These are phyloP conservation scores for Boletus reticuloceps DNA, from an alignment of 768 basidiomycete species.

Conservation along the genomic window DNA sequence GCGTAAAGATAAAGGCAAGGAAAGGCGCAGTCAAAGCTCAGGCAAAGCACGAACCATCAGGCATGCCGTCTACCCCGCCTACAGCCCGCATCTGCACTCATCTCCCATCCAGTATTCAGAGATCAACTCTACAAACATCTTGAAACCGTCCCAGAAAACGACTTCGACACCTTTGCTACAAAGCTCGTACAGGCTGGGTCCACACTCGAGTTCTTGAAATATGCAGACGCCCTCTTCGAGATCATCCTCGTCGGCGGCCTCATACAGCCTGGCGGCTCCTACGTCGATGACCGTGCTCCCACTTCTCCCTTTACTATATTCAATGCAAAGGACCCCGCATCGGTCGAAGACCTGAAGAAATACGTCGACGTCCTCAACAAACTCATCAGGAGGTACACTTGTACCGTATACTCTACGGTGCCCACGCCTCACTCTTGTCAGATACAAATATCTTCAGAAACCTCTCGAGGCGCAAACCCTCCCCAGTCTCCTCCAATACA, in stretches of 20 bases:
- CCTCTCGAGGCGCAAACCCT: slow-evolving; percentile 87
- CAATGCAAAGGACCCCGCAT: slow-evolving; percentile 73
- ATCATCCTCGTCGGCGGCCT: slow-evolving; percentile 94
- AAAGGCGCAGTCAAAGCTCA: slow-evolving; percentile 91
- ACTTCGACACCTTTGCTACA: slow-evolving; percentile 78
- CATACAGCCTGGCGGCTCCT: slow-evolving; percentile 92
- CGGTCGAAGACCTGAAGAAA: slow-evolving; percentile 85
- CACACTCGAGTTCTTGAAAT: slow-evolving; percentile 93
- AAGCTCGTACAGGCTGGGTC: slow-evolving; percentile 91
- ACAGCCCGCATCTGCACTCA: slow-evolving; percentile 8
- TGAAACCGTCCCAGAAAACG: slow-evolving; percentile 73
- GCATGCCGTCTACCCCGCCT: slow-evolving; percentile 32
- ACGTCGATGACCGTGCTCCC: slow-evolving; percentile 84
- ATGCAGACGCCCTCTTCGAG: slow-evolving; percentile 96
- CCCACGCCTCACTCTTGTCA: slow-evolving; percentile 31
- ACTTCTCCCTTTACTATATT: slow-evolving; percentile 87
- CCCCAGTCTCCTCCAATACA: slow-evolving; percentile 83
- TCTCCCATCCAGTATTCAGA: slow-evolving; percentile 66
- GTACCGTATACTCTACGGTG: slow-evolving; percentile 2
- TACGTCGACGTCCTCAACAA: slow-evolving; percentile 94
- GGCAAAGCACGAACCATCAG: slow-evolving; percentile 88
- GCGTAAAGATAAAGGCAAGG: slow-evolving; percentile 90
- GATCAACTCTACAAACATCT: slow-evolving; percentile 92
- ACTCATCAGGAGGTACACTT: slow-evolving; percentile 82
- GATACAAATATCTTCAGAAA: slow-evolving; percentile 99